Base-by-base conservation (phyloP, 1,284 basidiomycete species). In the Cutaneotrichosporon cutaneum region DNA sequence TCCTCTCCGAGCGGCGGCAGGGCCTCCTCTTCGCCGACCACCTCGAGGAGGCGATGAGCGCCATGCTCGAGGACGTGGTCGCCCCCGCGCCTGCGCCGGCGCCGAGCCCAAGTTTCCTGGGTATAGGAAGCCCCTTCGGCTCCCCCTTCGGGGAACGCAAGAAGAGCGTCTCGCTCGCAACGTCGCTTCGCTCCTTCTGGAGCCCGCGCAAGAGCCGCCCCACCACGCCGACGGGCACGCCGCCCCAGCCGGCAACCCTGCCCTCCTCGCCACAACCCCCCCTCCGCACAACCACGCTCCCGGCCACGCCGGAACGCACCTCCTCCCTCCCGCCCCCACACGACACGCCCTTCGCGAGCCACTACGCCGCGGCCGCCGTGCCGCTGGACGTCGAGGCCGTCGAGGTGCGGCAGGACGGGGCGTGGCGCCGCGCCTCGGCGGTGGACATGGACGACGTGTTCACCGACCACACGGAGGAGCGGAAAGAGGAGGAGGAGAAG, bases 11-110 rank as follows among this genome's bases (percentile, higher is more conserved):
- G 78, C 86, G 95, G 30, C 83, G 95, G 39, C 88, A 90, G 72
- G 94, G 94, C 3, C 81, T 99, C 21, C 81, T 96, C 26, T 96
- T 95, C 77, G 90, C 90, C 1, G 94, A 97, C 78, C 94, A 95
- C 73, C 80, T 97, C 33, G 90, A 88, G 21, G 95, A 97, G 71
- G 94, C 94, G 2, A 82, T 98, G 68, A 88, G 83, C 52, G 82
- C 90, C 50, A 84, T 84, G 39, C 79, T 92, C 58, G 88, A 57
- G 22, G 47, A 54, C 9, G 52, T 54, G 21, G 52, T 36, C n/a
- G 52, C 16, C 50, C 8, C 50, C 52, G 16, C 22, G n/a, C n/a
- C n/a, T n/a, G n/a, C 35, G 6, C 35, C 52, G 4, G 35, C 52
- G 3, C 16, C 52, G 35, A 36, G 33, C 33, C 52, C 52, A 4